Base-by-base conservation (phyloP, 441 rosid genomes). In the Breynia disticha region DNA sequence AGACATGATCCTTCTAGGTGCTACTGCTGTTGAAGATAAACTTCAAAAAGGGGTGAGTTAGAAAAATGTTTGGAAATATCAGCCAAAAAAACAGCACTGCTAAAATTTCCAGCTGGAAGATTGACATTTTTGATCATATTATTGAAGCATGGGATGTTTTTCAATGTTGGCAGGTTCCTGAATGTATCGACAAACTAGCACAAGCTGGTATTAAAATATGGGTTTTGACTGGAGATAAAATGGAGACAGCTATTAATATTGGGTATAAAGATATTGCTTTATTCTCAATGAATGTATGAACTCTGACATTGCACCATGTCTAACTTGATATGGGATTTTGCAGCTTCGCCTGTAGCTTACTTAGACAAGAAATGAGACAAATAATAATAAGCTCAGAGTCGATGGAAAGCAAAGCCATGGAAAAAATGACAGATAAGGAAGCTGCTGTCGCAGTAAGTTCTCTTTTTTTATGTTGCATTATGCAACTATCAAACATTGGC, bases 21-120 rank as follows among this genome's bases (percentile, higher is more conserved):
- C 87, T 55, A 86, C 95, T 56, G 98, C 97, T n/a, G 95, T 91
- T 16, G 97, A 91, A 76, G 98, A 91, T 71, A 91, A 84, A 73
- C 79, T 91, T 47, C 98, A 93, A 56, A 77, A 75, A 28, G 88
- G 94, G 79, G 98, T 88, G 62, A 67, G 86, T n/a, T 0, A 16
- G 50, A 11, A 32, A n/a, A 4, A 14, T 3, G 4, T 57, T 43
- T 22, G n/a, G n/a, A n/a, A n/a, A n/a, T n/a, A n/a, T n/a, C n/a
- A n/a, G n/a, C n/a, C n/a, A n/a, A n/a, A n/a, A n/a, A n/a, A n/a
- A n/a, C n/a, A n/a, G n/a, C n/a, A n/a, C n/a, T n/a, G n/a, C n/a
- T n/a, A n/a, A n/a, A n/a, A n/a, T n/a, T n/a, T n/a, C n/a, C n/a
- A n/a, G n/a, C n/a, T n/a, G n/a, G n/a, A n/a, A n/a, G n/a, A n/a